Evolutionary conservation across 805 yeast species (phyloP).

Genomic region (Metschnikowia dekortorum): DNA sequence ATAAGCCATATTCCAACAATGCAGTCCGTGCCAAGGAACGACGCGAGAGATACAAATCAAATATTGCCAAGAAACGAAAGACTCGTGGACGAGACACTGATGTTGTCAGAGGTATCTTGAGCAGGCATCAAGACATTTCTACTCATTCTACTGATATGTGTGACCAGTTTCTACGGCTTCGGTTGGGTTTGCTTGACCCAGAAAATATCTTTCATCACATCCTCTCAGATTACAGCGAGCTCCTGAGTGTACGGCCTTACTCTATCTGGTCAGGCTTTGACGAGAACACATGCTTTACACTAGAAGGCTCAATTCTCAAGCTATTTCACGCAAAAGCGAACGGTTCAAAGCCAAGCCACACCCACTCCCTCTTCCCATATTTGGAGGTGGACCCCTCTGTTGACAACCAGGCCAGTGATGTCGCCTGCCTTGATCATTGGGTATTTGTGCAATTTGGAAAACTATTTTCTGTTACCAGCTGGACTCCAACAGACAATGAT

Average conservation of each 20-base stretch:
- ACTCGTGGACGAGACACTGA: neutral
- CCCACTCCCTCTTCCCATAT: neutral
- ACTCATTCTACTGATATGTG: neutral
- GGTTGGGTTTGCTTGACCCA: neutral
- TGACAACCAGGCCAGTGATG: neutral
- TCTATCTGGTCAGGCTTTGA: constrained; percentile 3
- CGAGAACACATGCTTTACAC: neutral
- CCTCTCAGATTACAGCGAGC: neutral
- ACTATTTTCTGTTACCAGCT: neutral
- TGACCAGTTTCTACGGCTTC: neutral
- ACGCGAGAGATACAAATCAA: constrained; percentile 1
- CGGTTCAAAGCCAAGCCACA: neutral
- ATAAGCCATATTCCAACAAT: constrained; percentile 27
- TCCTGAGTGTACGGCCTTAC: neutral
- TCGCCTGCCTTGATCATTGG: neutral
- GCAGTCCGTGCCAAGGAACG: constrained; percentile 22
- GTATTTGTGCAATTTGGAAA: neutral
- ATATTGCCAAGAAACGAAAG: neutral
- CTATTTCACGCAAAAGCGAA: neutral
- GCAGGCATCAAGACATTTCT: neutral
- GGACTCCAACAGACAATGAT: neutral
- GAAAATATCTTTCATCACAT: neutral
- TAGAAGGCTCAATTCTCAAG: neutral
- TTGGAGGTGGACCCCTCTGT: neutral
- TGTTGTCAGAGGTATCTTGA: neutral